phyloP scores from a whole-genome alignment of 805 yeast species.

The Pachysolen tannophilus region DNA sequence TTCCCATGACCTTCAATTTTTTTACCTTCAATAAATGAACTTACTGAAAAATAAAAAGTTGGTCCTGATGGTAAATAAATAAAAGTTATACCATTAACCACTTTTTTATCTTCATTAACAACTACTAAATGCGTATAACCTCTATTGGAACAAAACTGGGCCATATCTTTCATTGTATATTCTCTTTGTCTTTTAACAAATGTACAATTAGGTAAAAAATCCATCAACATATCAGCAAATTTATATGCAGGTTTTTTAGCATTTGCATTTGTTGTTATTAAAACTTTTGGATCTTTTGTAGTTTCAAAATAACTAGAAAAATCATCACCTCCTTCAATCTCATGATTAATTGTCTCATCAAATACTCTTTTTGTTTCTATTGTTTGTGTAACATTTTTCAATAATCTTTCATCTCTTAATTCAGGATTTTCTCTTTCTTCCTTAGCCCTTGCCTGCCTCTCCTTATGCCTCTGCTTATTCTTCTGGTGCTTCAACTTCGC shows the following conservation, averaged over 20 bases:
- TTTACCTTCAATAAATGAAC: slow-evolving; percentile 69
- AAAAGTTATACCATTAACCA: slow-evolving; percentile 85
- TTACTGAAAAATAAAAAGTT: slow-evolving; percentile 80
- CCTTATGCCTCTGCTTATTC: slow-evolving; percentile 69
- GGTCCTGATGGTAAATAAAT: slow-evolving; percentile 95
- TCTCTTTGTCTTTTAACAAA: slow-evolving; percentile 85
- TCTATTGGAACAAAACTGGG: slow-evolving; percentile 71
- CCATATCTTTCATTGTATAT: slow-evolving; percentile 80
- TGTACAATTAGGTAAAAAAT: slow-evolving; percentile 75
- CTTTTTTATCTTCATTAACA: slow-evolving; percentile 89
- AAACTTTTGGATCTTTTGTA: slow-evolving; percentile 69
- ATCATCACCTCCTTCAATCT: slow-evolving; percentile 56
- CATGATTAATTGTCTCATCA: slow-evolving; percentile 71
- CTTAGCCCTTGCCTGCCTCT: slow-evolving; percentile 76
- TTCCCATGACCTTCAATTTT: slow-evolving; percentile 82
- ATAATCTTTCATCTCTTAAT: slow-evolving; percentile 69
- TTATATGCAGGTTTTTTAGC: slow-evolving; percentile 85
- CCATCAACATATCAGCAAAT: slow-evolving; percentile 80
- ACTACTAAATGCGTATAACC: slow-evolving; percentile 84
- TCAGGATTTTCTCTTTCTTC: slow-evolving; percentile 82
- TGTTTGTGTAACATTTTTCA: slow-evolving; percentile 72
- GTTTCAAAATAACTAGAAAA: slow-evolving; percentile 49
- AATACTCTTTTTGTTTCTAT: slow-evolving; percentile 76
- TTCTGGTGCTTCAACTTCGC: slow-evolving; percentile 67
- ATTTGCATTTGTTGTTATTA: slow-evolving; percentile 80